Evolutionary conservation across 345 rosid species (phyloP).

Genomic region (Eucalyptus erythrocorys): DNA sequence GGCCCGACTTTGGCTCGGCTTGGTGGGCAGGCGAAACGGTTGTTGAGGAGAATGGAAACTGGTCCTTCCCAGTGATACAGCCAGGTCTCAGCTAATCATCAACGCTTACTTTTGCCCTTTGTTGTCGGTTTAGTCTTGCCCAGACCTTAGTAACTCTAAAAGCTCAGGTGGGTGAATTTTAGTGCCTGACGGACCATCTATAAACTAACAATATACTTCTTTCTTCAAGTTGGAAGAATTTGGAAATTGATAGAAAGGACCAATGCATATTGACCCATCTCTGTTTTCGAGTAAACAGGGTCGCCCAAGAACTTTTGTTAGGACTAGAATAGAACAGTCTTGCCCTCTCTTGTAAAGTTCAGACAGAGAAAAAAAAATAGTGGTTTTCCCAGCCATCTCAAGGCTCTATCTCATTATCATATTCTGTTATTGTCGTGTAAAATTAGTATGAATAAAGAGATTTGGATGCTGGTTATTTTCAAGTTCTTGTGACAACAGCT

Average conservation of each 20-base stretch:
- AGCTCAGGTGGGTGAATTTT: background rate
- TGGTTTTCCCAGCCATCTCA: background rate
- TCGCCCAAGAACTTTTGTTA: background rate
- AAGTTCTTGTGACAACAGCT: background rate
- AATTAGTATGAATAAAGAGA: background rate
- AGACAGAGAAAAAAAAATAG: background rate
- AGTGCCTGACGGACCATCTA: background rate
- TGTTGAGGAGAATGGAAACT: slow-evolving; percentile 32
- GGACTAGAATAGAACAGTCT: background rate
- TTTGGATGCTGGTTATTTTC: background rate
- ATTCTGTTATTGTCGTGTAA: background rate
- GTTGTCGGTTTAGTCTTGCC: background rate
- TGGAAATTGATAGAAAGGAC: background rate
- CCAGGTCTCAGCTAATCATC: slow-evolving; percentile 43
- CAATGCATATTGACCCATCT: background rate
- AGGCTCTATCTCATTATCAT: background rate
- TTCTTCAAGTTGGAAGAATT: background rate
- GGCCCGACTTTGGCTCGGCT: slow-evolving; percentile 16
- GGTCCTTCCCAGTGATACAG: slow-evolving; percentile 84
- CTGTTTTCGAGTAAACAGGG: background rate
- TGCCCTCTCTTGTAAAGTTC: background rate
- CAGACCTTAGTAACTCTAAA: background rate
- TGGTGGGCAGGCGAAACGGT: slow-evolving; percentile 51
- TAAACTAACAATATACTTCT: background rate
- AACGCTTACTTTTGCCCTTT: background rate